Base-by-base conservation (phyloP, 148 eudicot species). In the Arctostaphylos glauca region DNA sequence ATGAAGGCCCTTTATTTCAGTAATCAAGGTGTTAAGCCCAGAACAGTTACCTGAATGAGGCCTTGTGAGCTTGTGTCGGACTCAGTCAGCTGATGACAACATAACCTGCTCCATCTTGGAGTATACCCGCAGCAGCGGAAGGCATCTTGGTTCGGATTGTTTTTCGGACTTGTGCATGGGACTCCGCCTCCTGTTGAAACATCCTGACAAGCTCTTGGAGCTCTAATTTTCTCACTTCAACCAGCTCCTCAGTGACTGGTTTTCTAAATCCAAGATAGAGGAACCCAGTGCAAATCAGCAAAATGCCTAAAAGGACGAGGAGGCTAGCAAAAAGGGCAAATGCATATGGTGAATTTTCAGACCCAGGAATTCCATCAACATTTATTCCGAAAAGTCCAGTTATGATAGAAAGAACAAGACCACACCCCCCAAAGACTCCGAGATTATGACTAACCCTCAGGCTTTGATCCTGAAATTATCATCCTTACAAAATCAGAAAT, bases 171-270 rank as follows among this genome's bases (percentile, higher is more conserved):
- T 96, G 98, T n/a, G 95, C 98, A 86, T 96, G 99, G 75, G 97
- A 87, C 86, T 96, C 99, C 0, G 98, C 99, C 80, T 96, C 99
- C 58, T 94, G 99, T 86, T 96, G 98, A 85, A 96, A 96, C 93
- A 93, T 87, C 85, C 89, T 94, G 49, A 96, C 99, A 77, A 96
- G 74, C 87, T 96, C 90, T 21, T 92, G 92, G 53, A 96, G 88
- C 88, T 96, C 99, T 85, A 96, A 48, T 67, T 94, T 96, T 87
- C 97, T 89, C n/a, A 93, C 92, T 86, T 92, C 92, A 10, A 96
- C 95, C 84, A 91, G 85, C 78, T 91, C 92, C 77, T 92, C 98
- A 2, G 88, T 82, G 70, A 94, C 66, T 8, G 99, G 99, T 31
- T 86, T 88, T 86, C 89, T 94, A 62, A 96, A 66, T 50, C 99